A percentile compares a stretch with the other conserved stretches of the same genome.
Conservation (phyloP, 1,284 basidiomycete genomes). For the Papiliotrema terrestris region DNA sequence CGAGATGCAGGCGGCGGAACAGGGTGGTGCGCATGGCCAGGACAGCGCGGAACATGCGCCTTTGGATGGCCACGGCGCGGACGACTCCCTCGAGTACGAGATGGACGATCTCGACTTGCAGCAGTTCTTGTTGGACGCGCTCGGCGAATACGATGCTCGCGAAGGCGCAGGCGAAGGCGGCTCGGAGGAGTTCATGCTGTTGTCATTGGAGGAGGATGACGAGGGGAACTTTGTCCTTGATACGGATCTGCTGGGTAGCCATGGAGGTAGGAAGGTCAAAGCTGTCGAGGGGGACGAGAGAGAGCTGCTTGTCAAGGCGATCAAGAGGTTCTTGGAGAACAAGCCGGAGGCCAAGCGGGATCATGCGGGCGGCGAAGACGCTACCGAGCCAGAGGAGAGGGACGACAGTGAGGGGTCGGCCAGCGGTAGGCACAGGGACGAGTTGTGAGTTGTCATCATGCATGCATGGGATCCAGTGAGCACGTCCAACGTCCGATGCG, state of each 20-base stretch:
- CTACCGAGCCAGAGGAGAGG: background rate
- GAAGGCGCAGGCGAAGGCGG: background rate
- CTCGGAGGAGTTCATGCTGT: conserved; percentile 1
- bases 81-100: background rate
- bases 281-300: background rate
- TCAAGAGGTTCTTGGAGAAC: conserved; percentile 2
- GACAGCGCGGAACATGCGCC: background rate
- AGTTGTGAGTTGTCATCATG: too few relatives aligned
- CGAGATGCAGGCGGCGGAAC: background rate
- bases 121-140: background rate
- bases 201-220: conserved; percentile 5
- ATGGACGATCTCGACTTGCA: background rate
- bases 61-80: background rate
- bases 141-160: background rate
- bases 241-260: background rate
- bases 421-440: too few relatives aligned
- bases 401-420: too few relatives aligned
- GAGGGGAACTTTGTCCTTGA: conserved; percentile 1
- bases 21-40: background rate
- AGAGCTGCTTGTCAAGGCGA: conserved; percentile 7
- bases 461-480: too few relatives aligned
- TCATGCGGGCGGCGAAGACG: background rate
- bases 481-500: too few relatives aligned
- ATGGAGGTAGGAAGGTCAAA: background rate
- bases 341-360: background rate